Evolutionary conservation across 2,329 filamentous ascomycete species (phyloP).

Genomic region (Sarocladium oryzae): DNA sequence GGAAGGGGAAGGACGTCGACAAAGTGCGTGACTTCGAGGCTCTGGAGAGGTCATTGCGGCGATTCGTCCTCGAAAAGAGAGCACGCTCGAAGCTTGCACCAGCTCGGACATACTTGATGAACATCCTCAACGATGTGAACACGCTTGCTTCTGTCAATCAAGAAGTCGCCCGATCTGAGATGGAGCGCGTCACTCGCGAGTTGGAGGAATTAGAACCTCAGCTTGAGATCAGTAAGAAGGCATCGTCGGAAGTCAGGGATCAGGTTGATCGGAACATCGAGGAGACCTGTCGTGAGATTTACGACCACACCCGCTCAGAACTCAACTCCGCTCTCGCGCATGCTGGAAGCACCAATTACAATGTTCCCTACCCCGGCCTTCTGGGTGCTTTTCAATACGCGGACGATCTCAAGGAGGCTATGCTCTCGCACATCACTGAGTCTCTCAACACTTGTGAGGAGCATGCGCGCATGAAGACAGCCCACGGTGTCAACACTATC

Average conservation of each 20-base stretch:
- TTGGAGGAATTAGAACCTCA: conserved; percentile 77
- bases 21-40: conserved; percentile 86
- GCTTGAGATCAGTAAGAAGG: conserved; percentile 76
- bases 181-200: conserved; percentile 76
- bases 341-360: conserved; percentile 70
- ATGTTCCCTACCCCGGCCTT: conserved; percentile 80
- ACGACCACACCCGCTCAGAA: conserved; percentile 71
- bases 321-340: conserved; percentile 69
- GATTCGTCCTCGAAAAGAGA: conserved; percentile 93
- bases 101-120: conserved; percentile 89
- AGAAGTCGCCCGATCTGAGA: conserved; percentile 77
- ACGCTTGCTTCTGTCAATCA: conserved; percentile 79
- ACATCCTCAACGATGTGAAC: conserved; percentile 82
- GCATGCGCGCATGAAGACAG: conserved; percentile 70
- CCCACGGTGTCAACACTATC: conserved; percentile 76
- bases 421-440: conserved; percentile 79
- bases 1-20: conserved; percentile 81
- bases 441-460: conserved; percentile 79
- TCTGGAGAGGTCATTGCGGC: conserved; percentile 78
- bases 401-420: conserved; percentile 85
- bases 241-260: conserved; percentile 72
- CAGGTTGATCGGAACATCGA: conserved; percentile 78
- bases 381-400: conserved; percentile 85
- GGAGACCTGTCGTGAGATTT: conserved; percentile 76
- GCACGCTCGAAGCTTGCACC: conserved; percentile 92